Evolutionary conservation across 805 yeast species (phyloP).

Genomic region (Saccharomycopsis sp.): DNA sequence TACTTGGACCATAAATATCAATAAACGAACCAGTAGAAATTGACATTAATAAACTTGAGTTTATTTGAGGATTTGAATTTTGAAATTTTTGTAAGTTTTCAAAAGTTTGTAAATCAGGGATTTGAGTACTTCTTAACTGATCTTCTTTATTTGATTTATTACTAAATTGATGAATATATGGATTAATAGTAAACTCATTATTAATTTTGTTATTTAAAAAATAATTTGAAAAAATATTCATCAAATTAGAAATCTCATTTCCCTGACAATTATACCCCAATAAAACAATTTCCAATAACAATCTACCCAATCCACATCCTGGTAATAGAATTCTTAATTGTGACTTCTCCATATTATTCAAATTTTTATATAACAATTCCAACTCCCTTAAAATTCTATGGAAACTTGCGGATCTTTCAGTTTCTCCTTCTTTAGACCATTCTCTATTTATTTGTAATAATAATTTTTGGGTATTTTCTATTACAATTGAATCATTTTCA

Average conservation of each 20-base stretch:
- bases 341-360: constrained; percentile 24
- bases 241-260: constrained; percentile 55
- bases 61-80: constrained; percentile 28
- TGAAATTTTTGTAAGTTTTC: constrained; percentile 27
- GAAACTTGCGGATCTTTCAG: constrained; percentile 34
- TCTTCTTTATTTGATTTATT: constrained; percentile 34
- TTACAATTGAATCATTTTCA: no score
- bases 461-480: no score
- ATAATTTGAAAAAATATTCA: constrained; percentile 47
- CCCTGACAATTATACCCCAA: constrained; percentile 57
- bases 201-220: constrained; percentile 35
- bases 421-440: constrained; percentile 45
- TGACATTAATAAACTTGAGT: constrained; percentile 46
- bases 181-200: constrained; percentile 35
- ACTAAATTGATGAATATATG: constrained; percentile 44
- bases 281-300: constrained; percentile 43
- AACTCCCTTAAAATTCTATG: constrained; percentile 26
- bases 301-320: constrained; percentile 55
- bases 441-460: constrained; percentile 54
- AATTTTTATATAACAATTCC: constrained; percentile 30
- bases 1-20: constrained; percentile 51
- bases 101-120: constrained; percentile 44
- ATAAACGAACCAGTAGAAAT: constrained; percentile 67
- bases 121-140: constrained; percentile 38
- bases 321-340: constrained; percentile 41